Base-by-base conservation (phyloP, 1,284 basidiomycete genomes). In the Salmacisia buchloeana region DNA sequence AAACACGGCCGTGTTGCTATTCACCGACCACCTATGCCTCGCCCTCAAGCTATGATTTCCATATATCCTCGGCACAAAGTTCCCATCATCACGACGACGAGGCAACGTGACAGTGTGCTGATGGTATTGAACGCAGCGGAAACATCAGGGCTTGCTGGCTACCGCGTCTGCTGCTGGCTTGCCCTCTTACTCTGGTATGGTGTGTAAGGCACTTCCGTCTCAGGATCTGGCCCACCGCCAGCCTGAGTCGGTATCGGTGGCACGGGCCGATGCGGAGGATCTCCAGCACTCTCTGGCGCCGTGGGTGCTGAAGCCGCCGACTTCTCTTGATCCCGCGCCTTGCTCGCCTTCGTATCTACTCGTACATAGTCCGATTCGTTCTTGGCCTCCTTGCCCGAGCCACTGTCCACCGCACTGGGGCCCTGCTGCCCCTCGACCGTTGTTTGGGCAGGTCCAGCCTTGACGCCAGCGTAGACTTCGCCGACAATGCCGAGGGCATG, bases 401-500 rank as follows among this genome's bases (percentile, higher is more conserved):
- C 23, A 9, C 34, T 21, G n/a, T 29, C 18, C 13, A 33, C 57
- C 25, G 33, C 60, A 4, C 29, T 13, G 29, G 23, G 25, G n/a
- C n/a, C n/a, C n/a, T n/a, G n/a, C n/a, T 52, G 46, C 4, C 46
- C 46, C 29, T 52, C 46, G 46, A 52, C 46, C 25, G n/a, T 27
- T 7, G 46, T 52, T 18, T 34, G 41, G 12, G 15, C 35, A 15
- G 29, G 21, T 7, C 45, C 33, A 5, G 21, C 18, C 54, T 64
- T 69, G 36, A 71, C 65, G n/a, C 54, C 49, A 60, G 66, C 59
- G 52, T 71, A 73, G 38, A 73, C 71, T 35, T 71, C 69, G 5
- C 72, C 72, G 0, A 73, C 67, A 35, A 73, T 71, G 15, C 71
- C 75, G 21, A 79, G 62, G 2, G 77, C 77, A 12, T 69, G 68